These are phyloP conservation scores for Chaetoceros muelleri DNA, from an alignment of 108 stramenopile genomes.

Conservation along the genomic window DNA sequence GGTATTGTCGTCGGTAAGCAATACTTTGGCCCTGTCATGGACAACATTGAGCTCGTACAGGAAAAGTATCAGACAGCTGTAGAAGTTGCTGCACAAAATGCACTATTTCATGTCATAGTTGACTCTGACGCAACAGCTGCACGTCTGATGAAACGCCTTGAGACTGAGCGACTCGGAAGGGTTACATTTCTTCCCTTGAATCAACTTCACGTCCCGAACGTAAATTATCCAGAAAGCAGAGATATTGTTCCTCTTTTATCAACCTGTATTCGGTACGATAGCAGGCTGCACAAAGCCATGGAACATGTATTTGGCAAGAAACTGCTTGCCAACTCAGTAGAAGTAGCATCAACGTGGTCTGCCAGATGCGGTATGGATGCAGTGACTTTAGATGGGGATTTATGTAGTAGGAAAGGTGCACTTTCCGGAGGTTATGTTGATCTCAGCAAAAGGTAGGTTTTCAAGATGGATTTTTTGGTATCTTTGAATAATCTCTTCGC, in stretches of 20 bases:
- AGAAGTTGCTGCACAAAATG: slow-evolving; percentile 91
- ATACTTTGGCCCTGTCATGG: slow-evolving; percentile 89
- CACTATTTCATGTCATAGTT: slow-evolving; percentile 95
- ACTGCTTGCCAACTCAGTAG: slow-evolving; percentile 74
- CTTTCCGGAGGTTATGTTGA: slow-evolving; percentile 89
- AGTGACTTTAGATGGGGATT: slow-evolving; percentile 95
- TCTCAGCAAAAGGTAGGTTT: slow-evolving; percentile 23
- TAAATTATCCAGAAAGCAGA: slow-evolving; percentile 50
- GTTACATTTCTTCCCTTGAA: slow-evolving; percentile 98
- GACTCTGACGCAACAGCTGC: slow-evolving; percentile 96
- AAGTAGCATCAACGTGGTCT: slow-evolving; percentile 68
- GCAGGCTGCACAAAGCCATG: slow-evolving; percentile 80
- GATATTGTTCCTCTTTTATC: slow-evolving; percentile 45
- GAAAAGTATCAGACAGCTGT: slow-evolving; percentile 84
- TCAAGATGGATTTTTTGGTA: neutral
- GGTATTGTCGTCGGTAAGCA: slow-evolving; percentile 48
- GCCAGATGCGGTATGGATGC: slow-evolving; percentile 76
- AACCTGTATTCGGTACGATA: slow-evolving; percentile 69
- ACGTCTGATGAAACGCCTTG: slow-evolving; percentile 77
- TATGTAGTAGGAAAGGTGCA: slow-evolving; percentile 85
- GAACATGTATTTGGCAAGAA: slow-evolving; percentile 89
- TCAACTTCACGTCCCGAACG: slow-evolving; percentile 60
- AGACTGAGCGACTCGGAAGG: slow-evolving; percentile 79
- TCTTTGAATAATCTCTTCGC: neutral
- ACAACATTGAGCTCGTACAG: slow-evolving; percentile 76